Evolutionary conservation across 148 eudicot species (phyloP).

Genomic region (Bassia scoparia): DNA sequence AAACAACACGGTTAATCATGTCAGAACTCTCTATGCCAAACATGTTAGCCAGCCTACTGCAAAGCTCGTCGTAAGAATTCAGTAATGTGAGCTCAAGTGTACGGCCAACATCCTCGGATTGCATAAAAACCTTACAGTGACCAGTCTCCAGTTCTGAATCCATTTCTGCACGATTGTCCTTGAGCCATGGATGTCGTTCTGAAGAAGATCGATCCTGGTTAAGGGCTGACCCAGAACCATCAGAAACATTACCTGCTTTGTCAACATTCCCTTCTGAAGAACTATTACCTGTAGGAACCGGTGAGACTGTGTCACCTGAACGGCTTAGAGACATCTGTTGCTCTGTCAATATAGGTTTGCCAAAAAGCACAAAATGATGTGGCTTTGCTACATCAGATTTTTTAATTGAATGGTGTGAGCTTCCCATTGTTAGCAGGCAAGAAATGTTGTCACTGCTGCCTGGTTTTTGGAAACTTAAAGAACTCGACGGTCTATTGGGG

Average conservation of each 20-base stretch:
- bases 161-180: constrained; percentile 31
- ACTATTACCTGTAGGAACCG: constrained; percentile 41
- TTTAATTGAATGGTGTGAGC: constrained; percentile 37
- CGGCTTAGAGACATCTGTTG: constrained; percentile 55
- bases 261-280: constrained; percentile 48
- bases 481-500: constrained; percentile 35
- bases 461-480: constrained; percentile 36
- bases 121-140: constrained; percentile 65
- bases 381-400: constrained; percentile 37
- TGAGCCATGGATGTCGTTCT: constrained; percentile 30
- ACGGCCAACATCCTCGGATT: constrained; percentile 59
- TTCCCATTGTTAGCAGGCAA: constrained; percentile 74
- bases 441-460: constrained; percentile 52
- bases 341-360: constrained; percentile 70
- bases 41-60: constrained; percentile 54
- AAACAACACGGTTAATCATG: constrained; percentile 53
- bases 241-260: constrained; percentile 46
- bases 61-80: constrained; percentile 63
- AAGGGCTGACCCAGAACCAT: constrained; percentile 46
- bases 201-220: constrained; percentile 34
- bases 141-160: constrained; percentile 44
- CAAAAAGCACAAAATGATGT: constrained; percentile 68
- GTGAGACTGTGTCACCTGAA: constrained; percentile 39
- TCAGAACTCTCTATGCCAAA: constrained; percentile 56
- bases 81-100: constrained; percentile 61